Evolutionary conservation across 768 basidiomycete genomes (phyloP), one percentile per base, ranked within the genome.

Genomic region (Royoungia palumana): DNA sequence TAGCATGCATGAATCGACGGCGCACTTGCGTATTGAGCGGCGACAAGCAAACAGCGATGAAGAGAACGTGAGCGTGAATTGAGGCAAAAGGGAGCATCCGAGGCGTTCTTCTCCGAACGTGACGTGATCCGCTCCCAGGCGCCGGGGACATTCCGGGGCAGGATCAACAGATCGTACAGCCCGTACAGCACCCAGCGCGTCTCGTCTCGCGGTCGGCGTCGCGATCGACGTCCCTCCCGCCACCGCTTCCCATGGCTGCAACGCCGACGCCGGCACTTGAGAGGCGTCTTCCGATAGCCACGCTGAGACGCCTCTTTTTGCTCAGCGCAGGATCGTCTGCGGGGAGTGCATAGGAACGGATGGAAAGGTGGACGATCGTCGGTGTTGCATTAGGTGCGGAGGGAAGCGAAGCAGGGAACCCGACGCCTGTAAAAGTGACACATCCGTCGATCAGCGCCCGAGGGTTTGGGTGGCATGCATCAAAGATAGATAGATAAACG

Each of bases 321-420:
- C 79, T 80, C 34, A 75, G 61, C 4, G 72, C 62, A 13, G 75
- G 75, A 35, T 74, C 78, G 21, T 82, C 77, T 13, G 72, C 65
- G 2, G 77, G 70, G 4, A 75, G 75, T 2, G 75, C 75, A 47
- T 74, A 76, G 0, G 85, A 77, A 12, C 88, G 76, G 45, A 90
- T 78, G 25, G 85, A 86, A 32, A 90, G 73, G 60, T 90, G 87
- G 27, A 89, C 81, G 32, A 90, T 87, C 1, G 86, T 89, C 1
- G 82, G 73, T 2, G 63, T 40, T 0, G 55, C 47, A 1, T 66
- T 43, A 24, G 71, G 34, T 55, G 74, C n/a, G 0, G 72, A 68
- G 0, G 59, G 44, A 8, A 67, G 42, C 1, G 49, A 56, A 3
- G 67, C 41, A 4, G 62, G 42, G 65, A 73, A 66, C 64, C 64